These are phyloP conservation scores for Lobosporangium transversale DNA, from an alignment of 192 early-diverging fungal species.

Conservation along the genomic window DNA sequence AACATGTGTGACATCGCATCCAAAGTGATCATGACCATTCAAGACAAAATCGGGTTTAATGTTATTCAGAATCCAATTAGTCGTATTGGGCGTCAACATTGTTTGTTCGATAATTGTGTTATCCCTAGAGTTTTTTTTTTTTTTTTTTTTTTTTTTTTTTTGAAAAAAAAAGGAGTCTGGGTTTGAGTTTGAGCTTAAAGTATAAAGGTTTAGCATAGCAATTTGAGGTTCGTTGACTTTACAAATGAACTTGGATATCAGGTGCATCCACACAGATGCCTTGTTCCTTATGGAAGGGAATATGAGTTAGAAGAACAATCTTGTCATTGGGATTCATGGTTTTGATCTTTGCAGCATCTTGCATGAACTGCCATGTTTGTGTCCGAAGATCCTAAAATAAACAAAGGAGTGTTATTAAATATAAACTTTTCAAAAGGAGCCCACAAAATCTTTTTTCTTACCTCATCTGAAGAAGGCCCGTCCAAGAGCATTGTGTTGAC, in stretches of 20 bases:
- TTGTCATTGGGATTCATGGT: slow-evolving; percentile 36
- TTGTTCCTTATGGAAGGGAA: slow-evolving; percentile 66
- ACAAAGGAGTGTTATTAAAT: neutral
- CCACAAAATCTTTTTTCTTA: slow-evolving; percentile 15
- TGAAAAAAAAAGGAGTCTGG: slow-evolving; percentile 6
- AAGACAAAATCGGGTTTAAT: slow-evolving; percentile 65
- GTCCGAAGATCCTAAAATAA: slow-evolving; percentile 49
- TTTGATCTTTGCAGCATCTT: slow-evolving; percentile 45
- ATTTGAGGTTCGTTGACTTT: too few relatives aligned
- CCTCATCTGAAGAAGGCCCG: slow-evolving; percentile 55
- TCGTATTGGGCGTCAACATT: slow-evolving; percentile 64
- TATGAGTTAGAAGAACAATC: slow-evolving; percentile 68
- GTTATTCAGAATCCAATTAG: slow-evolving; percentile 65
- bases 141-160: neutral
- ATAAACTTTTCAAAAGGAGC: neutral
- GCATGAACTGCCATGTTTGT: slow-evolving; percentile 67
- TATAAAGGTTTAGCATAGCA: too few relatives aligned
- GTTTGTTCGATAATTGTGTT: slow-evolving; percentile 65
- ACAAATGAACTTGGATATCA: slow-evolving; percentile 38
- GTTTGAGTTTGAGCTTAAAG: too few relatives aligned
- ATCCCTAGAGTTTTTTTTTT: slow-evolving; percentile 6
- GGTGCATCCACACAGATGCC: slow-evolving; percentile 64
- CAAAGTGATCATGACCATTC: slow-evolving; percentile 73
- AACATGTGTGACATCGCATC: slow-evolving; percentile 61
- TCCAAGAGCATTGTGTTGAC: slow-evolving; percentile 57